Evolutionary conservation across 176 grass and related monocot genomes (phyloP).

Genomic region (Pontederia paniculata): DNA sequence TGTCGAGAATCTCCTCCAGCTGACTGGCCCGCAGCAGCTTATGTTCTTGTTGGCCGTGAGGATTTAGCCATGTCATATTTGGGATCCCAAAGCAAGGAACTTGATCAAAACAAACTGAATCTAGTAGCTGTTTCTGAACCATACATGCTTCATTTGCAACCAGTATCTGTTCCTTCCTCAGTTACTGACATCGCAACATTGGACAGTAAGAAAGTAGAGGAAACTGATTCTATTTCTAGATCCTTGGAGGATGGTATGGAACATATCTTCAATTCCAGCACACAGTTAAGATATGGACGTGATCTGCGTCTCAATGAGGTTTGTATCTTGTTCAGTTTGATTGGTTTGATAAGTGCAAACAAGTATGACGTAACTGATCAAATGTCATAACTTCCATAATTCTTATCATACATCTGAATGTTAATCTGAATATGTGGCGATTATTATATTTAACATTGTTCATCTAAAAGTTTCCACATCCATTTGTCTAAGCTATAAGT

Average conservation of each 20-base stretch:
- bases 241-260: constrained; percentile 97
- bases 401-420: no score
- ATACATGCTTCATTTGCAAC: constrained; percentile 93
- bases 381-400: no score
- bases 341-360: not conserved
- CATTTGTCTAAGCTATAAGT: no score
- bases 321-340: constrained; percentile 19
- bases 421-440: not conserved
- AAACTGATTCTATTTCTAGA: constrained; percentile 59
- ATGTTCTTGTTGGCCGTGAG: constrained; percentile 83
- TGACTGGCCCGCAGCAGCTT: constrained; percentile 80
- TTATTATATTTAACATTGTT: no score
- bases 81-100: constrained; percentile 43
- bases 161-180: constrained; percentile 60
- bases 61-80: constrained; percentile 61
- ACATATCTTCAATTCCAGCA: constrained; percentile 88
- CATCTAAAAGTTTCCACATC: no score
- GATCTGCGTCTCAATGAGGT: constrained; percentile 97
- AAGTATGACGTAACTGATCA: no score
- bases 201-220: constrained; percentile 63
- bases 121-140: constrained; percentile 73
- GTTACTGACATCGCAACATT: constrained; percentile 40
- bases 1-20: constrained; percentile 77
- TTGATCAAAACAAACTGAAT: constrained; percentile 43
- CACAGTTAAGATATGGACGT: constrained; percentile 73